Evolutionary conservation across 2,329 filamentous ascomycete species (phyloP).

Genomic region (Monilinia vaccinii-corymbosi): DNA sequence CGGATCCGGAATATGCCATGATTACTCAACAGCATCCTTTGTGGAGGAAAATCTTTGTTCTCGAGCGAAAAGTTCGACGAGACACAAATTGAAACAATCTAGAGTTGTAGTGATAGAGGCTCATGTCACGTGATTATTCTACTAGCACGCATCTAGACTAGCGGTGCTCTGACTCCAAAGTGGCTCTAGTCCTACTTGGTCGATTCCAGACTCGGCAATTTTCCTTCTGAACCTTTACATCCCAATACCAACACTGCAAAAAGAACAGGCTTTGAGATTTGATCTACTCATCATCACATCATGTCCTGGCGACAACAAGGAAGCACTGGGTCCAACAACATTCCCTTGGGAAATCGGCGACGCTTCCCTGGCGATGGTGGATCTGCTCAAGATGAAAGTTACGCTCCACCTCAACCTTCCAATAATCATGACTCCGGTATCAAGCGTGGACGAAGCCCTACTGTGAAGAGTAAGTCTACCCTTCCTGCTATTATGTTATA

Average conservation of each 20-base stretch:
- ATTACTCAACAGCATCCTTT: neutral
- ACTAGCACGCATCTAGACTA: neutral
- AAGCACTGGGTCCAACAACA: conserved; percentile 97
- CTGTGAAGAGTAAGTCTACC: conserved; percentile 54
- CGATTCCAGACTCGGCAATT: neutral
- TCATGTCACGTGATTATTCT: rapidly evolving
- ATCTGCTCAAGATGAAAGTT: conserved; percentile 28
- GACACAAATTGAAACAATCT: neutral
- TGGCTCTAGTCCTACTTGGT: neutral
- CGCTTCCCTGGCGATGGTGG: conserved; percentile 60
- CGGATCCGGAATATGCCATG: neutral
- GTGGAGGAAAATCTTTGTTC: neutral
- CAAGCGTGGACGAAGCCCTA: conserved; percentile 88
- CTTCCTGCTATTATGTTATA: neutral
- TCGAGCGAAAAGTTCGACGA: neutral
- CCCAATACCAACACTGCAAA: neutral
- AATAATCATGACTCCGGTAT: conserved; percentile 30
- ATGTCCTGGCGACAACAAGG: conserved; percentile 68
- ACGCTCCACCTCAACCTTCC: conserved; percentile 21
- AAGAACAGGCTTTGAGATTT: neutral
- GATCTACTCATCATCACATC: conserved; percentile 19
- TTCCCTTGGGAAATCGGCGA: conserved; percentile 77
- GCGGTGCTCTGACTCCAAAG: neutral
- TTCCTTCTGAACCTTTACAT: neutral
- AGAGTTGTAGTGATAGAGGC: rapidly evolving